These are phyloP conservation scores for Schizosaccharomyces lindneri DNA, from an alignment of 805 yeast genomes.

Conservation along the genomic window DNA sequence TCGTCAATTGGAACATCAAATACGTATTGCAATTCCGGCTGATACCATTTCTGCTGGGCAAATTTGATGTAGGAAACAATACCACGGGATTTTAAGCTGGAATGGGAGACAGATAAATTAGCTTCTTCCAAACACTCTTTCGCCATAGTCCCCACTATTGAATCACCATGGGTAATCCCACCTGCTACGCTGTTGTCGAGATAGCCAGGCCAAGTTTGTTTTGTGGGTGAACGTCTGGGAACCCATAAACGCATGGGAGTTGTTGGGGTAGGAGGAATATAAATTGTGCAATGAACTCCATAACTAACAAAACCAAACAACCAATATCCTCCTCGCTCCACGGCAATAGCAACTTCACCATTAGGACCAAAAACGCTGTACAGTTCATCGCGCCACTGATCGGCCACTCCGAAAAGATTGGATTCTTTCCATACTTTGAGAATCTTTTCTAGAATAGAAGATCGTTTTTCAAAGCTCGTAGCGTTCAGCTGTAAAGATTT, in stretches of 20 bases:
- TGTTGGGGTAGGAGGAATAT: neutral
- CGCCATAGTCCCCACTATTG: slow-evolving; percentile 45
- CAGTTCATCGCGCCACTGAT: slow-evolving; percentile 62
- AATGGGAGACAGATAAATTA: slow-evolving; percentile 22
- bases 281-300: slow-evolving; percentile 36
- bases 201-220: slow-evolving; percentile 75
- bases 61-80: slow-evolving; percentile 21
- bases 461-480: neutral
- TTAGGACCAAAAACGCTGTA: slow-evolving; percentile 43
- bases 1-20: slow-evolving; percentile 42
- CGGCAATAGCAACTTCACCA: slow-evolving; percentile 30
- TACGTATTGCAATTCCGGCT: slow-evolving; percentile 55
- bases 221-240: slow-evolving; percentile 52
- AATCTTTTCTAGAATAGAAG: neutral
- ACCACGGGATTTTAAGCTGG: slow-evolving; percentile 24
- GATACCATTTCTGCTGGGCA: slow-evolving; percentile 13
- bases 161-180: slow-evolving; percentile 65
- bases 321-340: slow-evolving; percentile 66
- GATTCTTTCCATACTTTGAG: slow-evolving; percentile 9
- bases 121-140: slow-evolving; percentile 89
- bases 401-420: slow-evolving; percentile 10
- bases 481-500: neutral
- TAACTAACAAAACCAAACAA: slow-evolving; percentile 68
- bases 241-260: slow-evolving; percentile 28
- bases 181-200: slow-evolving; percentile 91